Conservation (phyloP, 2,329 filamentous ascomycete species). For the Ophiostoma novo-ulmi region DNA sequence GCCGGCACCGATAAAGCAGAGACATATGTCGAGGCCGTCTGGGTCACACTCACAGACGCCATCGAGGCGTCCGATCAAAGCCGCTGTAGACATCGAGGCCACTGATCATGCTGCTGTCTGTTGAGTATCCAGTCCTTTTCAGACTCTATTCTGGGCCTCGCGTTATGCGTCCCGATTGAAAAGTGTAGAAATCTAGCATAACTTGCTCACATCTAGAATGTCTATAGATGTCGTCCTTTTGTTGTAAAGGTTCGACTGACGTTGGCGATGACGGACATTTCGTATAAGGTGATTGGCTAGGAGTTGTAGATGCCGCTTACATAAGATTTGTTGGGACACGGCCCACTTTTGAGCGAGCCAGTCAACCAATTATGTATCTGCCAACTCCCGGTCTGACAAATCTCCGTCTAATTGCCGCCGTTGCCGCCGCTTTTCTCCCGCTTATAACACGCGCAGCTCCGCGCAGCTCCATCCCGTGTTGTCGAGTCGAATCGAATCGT, state of each 20-base stretch:
- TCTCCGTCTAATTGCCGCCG: conserved; percentile 4
- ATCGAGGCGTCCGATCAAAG: not conserved
- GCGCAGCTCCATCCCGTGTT: conserved; percentile 7
- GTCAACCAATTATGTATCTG: not conserved
- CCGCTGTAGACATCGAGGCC: not conserved
- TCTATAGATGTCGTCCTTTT: not conserved
- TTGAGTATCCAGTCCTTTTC: not conserved
- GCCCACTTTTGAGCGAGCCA: not conserved
- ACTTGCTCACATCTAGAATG: not conserved
- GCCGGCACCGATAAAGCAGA: not conserved
- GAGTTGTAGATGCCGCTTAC: not conserved
- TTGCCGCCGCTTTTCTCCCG: conserved; percentile 27
- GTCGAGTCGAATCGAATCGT: conserved; percentile 1
- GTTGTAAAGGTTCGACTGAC: not conserved
- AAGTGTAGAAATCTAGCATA: not conserved
- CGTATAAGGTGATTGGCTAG: conserved; percentile 1
- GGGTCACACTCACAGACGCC: not conserved
- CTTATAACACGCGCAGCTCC: conserved; percentile 20
- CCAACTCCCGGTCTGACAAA: conserved; percentile 2
- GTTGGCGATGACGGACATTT: not conserved
- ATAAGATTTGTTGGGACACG: not conserved
- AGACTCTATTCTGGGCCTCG: not conserved
- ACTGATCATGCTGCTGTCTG: not conserved
- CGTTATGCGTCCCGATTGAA: not conserved
- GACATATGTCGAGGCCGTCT: not conserved